Evolutionary conservation across 768 basidiomycete species (phyloP).

Genomic region (Dentipellis fragilis): DNA sequence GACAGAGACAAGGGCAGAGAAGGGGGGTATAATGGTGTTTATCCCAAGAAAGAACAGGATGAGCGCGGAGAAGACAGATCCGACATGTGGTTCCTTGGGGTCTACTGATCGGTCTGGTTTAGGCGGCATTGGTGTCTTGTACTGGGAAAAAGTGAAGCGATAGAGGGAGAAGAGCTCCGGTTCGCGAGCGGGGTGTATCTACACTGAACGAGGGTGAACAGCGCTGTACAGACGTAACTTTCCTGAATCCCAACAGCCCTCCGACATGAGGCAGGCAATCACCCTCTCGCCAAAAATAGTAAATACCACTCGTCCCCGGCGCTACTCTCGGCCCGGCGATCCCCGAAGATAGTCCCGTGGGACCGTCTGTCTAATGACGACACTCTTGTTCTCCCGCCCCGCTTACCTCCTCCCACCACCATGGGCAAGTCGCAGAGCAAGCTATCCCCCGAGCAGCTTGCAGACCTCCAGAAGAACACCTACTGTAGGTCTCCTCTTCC

Average conservation of each 20-base stretch:
- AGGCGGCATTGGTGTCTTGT: constrained; percentile 16
- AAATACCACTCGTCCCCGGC: neutral
- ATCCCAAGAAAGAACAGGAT: constrained; percentile 24
- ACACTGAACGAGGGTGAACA: neutral
- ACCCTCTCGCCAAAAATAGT: neutral
- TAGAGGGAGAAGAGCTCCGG: constrained; percentile 10
- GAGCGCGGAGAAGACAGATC: constrained; percentile 23
- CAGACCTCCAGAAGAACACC: constrained; percentile 94
- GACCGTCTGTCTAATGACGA: neutral
- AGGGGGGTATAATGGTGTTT: constrained; percentile 30
- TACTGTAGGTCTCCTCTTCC: constrained; percentile 55
- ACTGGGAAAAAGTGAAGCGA: constrained; percentile 16
- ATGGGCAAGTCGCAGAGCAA: constrained; percentile 99
- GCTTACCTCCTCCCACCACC: constrained; percentile 17
- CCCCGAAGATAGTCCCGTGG: neutral
- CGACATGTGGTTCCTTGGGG: constrained; percentile 29
- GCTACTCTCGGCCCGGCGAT: neutral
- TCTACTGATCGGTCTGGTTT: constrained; percentile 31
- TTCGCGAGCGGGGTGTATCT: neutral
- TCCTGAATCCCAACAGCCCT: constrained; percentile 2
- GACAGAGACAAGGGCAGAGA: constrained; percentile 18
- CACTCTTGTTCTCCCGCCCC: neutral
- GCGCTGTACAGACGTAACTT: constrained; percentile 3
- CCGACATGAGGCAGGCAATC: constrained; percentile 4
- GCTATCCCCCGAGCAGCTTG: constrained; percentile 86